These are phyloP conservation scores for Coprinopsis marcescibilis DNA, from an alignment of 768 basidiomycete species.

Conservation along the genomic window DNA sequence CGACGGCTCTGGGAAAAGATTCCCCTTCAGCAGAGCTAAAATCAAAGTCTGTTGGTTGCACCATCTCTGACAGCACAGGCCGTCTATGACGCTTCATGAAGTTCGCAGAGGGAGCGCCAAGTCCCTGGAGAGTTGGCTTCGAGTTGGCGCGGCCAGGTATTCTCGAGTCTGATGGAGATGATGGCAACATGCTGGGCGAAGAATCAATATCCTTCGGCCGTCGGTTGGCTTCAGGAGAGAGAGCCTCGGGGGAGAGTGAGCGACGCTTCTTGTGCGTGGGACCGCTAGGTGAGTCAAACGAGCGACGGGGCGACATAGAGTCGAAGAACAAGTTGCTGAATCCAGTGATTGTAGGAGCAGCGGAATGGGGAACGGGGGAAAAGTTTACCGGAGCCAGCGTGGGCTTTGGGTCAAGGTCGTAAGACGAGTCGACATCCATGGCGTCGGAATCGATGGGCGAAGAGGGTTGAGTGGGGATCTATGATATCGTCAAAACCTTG, in stretches of 20 bases:
- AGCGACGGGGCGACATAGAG: constrained; percentile 43
- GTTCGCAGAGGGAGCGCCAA: constrained; percentile 49
- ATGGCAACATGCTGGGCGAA: constrained; percentile 40
- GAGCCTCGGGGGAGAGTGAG: too few species aligned
- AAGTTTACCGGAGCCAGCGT: constrained; percentile 23
- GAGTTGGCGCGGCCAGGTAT: constrained; percentile 38
- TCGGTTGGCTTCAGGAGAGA: constrained; percentile 42
- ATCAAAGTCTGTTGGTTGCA: constrained; percentile 37
- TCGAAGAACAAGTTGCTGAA: constrained; percentile 61
- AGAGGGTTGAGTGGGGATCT: constrained; percentile 25
- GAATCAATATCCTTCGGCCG: constrained; percentile 34
- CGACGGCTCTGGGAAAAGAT: constrained; percentile 23
- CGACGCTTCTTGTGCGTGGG: constrained; percentile 46
- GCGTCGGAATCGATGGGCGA: constrained; percentile 56
- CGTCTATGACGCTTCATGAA: constrained; percentile 57
- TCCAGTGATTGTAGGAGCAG: constrained; percentile 45
- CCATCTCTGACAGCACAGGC: constrained; percentile 61
- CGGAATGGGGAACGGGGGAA: constrained; percentile 38
- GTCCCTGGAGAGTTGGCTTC: constrained; percentile 47
- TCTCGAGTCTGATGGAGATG: constrained; percentile 46
- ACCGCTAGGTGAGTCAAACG: constrained; percentile 39
- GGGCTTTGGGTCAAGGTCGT: constrained; percentile 25
- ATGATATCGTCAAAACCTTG: background rate
- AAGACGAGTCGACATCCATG: constrained; percentile 76
- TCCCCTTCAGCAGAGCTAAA: constrained; percentile 39